Evolutionary conservation across 768 basidiomycete genomes (phyloP).

Genomic region (Hirschioporus abietinus): DNA sequence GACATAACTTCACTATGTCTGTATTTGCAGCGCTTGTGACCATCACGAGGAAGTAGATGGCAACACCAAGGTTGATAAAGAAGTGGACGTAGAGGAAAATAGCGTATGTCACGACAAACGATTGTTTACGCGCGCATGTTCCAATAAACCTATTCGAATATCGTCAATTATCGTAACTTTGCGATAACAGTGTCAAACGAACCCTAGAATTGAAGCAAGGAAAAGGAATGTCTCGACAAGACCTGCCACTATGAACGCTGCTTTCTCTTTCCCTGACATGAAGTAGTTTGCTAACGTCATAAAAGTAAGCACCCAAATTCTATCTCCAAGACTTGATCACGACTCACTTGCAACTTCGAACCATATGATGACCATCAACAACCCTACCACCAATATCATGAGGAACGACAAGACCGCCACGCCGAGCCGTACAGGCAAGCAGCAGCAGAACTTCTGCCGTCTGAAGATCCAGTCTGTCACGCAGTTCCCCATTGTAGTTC

Average conservation of each 20-base stretch:
- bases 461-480: conserved; percentile 30
- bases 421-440: conserved; percentile 57
- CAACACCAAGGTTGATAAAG: conserved; percentile 47
- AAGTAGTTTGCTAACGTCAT: conserved; percentile 10
- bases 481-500: not conserved
- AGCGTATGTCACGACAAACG: conserved; percentile 50
- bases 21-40: conserved; percentile 41
- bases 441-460: conserved; percentile 54
- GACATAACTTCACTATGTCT: conserved; percentile 40
- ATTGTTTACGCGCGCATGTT: conserved; percentile 55
- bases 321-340: not conserved
- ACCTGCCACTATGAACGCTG: conserved; percentile 44
- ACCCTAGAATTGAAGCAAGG: conserved; percentile 54
- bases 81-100: conserved; percentile 56
- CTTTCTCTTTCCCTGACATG: conserved; percentile 29
- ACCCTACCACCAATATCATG: conserved; percentile 48
- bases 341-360: conserved; percentile 55
- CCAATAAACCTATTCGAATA: conserved; percentile 47
- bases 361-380: conserved; percentile 53
- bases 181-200: conserved; percentile 13
- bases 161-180: conserved; percentile 7
- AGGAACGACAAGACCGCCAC: conserved; percentile 51
- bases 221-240: conserved; percentile 51
- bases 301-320: not conserved
- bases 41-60: conserved; percentile 45